Evolutionary conservation across 1,284 basidiomycete species (phyloP), one percentile per base, ranked within the genome.

Genomic region (Cryptococcus sp.): DNA sequence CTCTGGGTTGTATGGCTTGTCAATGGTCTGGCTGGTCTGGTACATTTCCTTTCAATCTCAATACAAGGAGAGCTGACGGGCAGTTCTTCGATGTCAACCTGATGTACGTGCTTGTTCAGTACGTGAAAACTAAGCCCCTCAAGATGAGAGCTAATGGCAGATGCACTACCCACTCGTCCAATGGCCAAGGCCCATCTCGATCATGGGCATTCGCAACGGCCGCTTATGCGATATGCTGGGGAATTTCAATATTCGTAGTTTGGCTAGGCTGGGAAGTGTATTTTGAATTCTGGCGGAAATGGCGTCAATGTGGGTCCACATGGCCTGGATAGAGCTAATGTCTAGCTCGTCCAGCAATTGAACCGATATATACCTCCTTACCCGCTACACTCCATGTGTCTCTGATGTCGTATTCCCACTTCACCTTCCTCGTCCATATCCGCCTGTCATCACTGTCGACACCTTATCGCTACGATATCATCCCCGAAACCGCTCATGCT

Each of bases 301-400:
- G 89, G 89, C 81, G 88, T 59, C 78, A 85, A 62, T 86, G 87
- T 88, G 68, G 80, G 88, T 87, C 16, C 28, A 43, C 5, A 37
- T 31, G 22, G 23, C 32, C 21, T 34, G 7, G 31, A 4, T 41
- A n/a, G 16, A 13, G 24, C 16, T 23, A 21, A 52, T 53, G 43
- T 64, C 18, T 22, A 90, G 88, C 85, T 71, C 86, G 87, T 41
- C 89, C 89, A 1, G 77, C 83, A 18, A 85, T 91, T 54, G 78
- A 86, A 47, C 86, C 87, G 7, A 82, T 92, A 55, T 91, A 91
- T 72, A 78, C 88, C 48, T 91, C 88, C 1, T 79, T 87, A 1
- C 78, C 87, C 5, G 87, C 82, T 4, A 85, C 83, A 75, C 85
- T 82, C 64, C 78, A 85, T 52, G 84, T 82, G 24, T 82, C 82